phyloP scores from a whole-genome alignment of 345 rosid genomes.

The Linum usitatissimum region DNA sequence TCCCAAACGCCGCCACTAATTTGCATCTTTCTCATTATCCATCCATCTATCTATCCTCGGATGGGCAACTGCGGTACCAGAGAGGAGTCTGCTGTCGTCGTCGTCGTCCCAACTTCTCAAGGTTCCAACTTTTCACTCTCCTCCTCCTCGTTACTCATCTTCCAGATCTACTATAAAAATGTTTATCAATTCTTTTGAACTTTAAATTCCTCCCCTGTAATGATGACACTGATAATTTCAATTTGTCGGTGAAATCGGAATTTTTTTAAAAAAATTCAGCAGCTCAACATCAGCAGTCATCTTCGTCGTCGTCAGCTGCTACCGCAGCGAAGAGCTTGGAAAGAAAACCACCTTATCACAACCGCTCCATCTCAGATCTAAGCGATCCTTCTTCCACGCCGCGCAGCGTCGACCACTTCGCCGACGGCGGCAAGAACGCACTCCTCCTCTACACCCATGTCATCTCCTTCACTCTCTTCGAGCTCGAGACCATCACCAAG shows the following conservation, averaged over 20 bases:
- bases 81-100: constrained; percentile 71
- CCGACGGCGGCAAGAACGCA: constrained; percentile 34
- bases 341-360: constrained; percentile 34
- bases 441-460: constrained; percentile 53
- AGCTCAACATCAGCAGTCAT: constrained; percentile 56
- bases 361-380: constrained; percentile 79
- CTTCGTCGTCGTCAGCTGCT: constrained; percentile 31
- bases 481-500: constrained; percentile 94
- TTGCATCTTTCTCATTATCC: too few relatives aligned
- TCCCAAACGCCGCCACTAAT: too few relatives aligned
- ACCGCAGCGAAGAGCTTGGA: constrained; percentile 17
- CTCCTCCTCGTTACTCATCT: background rate
- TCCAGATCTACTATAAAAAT: constrained; percentile 14
- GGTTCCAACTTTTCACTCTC: constrained; percentile 31
- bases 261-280: constrained; percentile 15
- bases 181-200: background rate
- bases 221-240: background rate
- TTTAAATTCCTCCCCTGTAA: background rate
- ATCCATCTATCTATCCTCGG: background rate
- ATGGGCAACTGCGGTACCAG: constrained; percentile 98
- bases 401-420: constrained; percentile 46
- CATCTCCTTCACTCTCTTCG: constrained; percentile 71
- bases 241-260: background rate
- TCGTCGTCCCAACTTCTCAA: constrained; percentile 63
- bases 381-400: constrained; percentile 65